Evolutionary conservation across 495 filamentous ascomycete species (phyloP).

Genomic region (Thermochaetoides thermophila): DNA sequence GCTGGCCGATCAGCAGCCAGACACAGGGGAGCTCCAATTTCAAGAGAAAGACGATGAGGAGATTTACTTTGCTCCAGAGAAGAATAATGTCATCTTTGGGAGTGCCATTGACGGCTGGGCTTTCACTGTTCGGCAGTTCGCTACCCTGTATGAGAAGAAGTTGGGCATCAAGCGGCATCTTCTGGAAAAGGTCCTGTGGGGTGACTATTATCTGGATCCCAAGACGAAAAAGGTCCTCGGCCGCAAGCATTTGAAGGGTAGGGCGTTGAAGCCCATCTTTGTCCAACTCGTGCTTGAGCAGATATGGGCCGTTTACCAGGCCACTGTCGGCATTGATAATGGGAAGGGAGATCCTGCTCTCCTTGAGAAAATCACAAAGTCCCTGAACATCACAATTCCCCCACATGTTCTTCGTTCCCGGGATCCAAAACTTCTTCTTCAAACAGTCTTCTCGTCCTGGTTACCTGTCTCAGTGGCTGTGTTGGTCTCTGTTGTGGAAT

Average conservation of each 20-base stretch:
- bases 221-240: constrained; percentile 90
- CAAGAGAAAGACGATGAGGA: constrained; percentile 94
- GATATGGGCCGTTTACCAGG: constrained; percentile 93
- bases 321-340: constrained; percentile 66
- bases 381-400: constrained; percentile 66
- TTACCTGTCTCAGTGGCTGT: constrained; percentile 85
- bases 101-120: constrained; percentile 97
- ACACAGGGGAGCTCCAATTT: constrained; percentile 48
- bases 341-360: constrained; percentile 73
- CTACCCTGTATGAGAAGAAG: constrained; percentile 87
- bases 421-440: constrained; percentile 72
- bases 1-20: constrained; percentile 34
- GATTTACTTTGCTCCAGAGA: constrained; percentile 94
- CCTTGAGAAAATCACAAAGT: constrained; percentile 90
- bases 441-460: constrained; percentile 77
- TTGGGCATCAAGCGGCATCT: constrained; percentile 83
- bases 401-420: constrained; percentile 71
- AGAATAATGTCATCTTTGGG: constrained; percentile 97
- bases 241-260: constrained; percentile 83
- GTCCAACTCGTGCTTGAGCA: constrained; percentile 92
- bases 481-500: constrained; percentile 84
- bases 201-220: constrained; percentile 90
- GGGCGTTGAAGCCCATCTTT: constrained; percentile 89
- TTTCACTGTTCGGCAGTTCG: constrained; percentile 91
- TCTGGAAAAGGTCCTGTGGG: constrained; percentile 93